Conservation (phyloP, 305 asterid genomes). For the Fraxinus floribunda region DNA sequence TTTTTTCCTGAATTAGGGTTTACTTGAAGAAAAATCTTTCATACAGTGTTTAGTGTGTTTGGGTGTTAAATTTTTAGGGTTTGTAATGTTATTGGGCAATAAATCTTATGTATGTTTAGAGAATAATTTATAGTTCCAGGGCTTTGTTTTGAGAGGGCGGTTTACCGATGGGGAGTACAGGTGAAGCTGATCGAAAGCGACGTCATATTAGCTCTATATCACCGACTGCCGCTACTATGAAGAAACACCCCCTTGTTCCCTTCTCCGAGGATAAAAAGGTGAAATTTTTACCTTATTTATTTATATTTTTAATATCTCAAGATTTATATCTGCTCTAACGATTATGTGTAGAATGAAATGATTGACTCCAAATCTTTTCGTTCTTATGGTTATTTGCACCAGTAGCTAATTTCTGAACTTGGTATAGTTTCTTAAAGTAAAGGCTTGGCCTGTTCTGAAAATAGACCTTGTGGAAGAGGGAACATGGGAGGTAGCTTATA, state of each 20-base stretch:
- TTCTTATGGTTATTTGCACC: background rate
- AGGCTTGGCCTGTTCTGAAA: background rate
- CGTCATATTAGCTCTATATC: slow-evolving; percentile 75
- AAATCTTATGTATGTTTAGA: slow-evolving; percentile 26
- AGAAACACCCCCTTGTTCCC: slow-evolving; percentile 57
- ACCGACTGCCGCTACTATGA: slow-evolving; percentile 57
- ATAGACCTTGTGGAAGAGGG: background rate
- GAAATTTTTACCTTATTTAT: background rate
- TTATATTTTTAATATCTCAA: background rate
- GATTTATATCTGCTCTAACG: background rate
- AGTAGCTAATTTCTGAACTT: background rate
- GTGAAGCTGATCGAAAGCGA: slow-evolving; percentile 76
- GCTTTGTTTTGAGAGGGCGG: slow-evolving; percentile 38
- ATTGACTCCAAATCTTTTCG: background rate
- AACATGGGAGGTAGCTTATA: background rate
- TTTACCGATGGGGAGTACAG: slow-evolving; percentile 75
- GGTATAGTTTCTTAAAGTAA: background rate
- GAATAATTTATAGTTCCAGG: slow-evolving; percentile 39
- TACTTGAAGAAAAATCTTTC: slow-evolving; percentile 13
- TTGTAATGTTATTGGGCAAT: slow-evolving; percentile 26
- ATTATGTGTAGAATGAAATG: slow-evolving; percentile 4
- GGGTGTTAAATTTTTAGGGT: slow-evolving; percentile 10
- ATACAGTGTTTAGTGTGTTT: slow-evolving; percentile 19
- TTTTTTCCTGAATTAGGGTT: slow-evolving; percentile 19
- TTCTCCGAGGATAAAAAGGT: slow-evolving; percentile 87